Conservation (phyloP, 345 rosid species). For the Theobroma cacao region DNA sequence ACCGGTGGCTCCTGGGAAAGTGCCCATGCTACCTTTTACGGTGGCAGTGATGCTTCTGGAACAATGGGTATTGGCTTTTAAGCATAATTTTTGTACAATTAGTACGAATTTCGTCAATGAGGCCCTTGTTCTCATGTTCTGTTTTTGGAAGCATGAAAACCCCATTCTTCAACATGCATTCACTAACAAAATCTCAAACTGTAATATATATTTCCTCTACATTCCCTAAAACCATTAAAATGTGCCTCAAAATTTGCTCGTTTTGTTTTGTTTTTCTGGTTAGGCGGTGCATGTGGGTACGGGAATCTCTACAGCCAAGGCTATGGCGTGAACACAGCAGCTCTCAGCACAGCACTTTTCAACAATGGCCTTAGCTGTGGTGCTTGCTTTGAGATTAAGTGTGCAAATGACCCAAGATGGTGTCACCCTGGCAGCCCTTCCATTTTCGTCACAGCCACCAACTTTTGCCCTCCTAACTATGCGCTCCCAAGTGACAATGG, state of each 20-base stretch:
- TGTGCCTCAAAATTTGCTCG: background rate
- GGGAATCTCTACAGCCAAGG: slow-evolving; percentile 97
- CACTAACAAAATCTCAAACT: background rate
- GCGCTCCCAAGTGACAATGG: slow-evolving; percentile 83
- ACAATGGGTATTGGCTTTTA: slow-evolving; percentile 60
- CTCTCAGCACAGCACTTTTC: slow-evolving; percentile 87
- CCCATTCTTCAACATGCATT: background rate
- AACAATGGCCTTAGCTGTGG: slow-evolving; percentile 94
- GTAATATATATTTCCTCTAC: background rate
- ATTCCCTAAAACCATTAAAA: background rate
- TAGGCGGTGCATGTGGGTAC: slow-evolving; percentile 98
- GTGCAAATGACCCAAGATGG: slow-evolving; percentile 75
- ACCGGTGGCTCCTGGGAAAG: slow-evolving; percentile 46
- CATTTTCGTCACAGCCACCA: slow-evolving; percentile 80
- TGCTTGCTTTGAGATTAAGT: slow-evolving; percentile 86
- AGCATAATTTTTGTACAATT: background rate
- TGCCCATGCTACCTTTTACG: slow-evolving; percentile 81
- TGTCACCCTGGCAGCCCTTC: slow-evolving; percentile 80
- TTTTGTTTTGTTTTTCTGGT: background rate
- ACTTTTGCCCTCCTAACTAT: slow-evolving; percentile 94
- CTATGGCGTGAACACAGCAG: slow-evolving; percentile 94
- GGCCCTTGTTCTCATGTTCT: too few relatives aligned
- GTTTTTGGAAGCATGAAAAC: background rate
- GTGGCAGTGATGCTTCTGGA: slow-evolving; percentile 68
- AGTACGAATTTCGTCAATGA: background rate